Conservation (phyloP, 2,329 filamentous ascomycete genomes). For the Aspergillus neotritici region DNA sequence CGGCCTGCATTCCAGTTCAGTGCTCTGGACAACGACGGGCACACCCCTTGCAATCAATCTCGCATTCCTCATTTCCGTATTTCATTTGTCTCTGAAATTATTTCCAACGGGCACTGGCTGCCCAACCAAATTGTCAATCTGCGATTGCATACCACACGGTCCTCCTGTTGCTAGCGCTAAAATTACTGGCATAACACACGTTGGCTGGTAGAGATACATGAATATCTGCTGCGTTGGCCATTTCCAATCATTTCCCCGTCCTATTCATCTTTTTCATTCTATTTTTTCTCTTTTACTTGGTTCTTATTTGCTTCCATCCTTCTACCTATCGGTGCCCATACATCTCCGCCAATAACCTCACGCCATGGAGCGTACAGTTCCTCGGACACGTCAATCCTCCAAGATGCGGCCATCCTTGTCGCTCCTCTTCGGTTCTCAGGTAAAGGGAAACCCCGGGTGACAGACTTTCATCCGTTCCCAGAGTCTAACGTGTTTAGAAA, state of each 20-base stretch:
- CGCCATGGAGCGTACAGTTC: conserved; percentile 13
- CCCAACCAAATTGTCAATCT: conserved; percentile 1
- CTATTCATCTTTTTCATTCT: no score
- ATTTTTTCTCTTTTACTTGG: no score
- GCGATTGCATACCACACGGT: no score
- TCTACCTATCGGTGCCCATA: no score
- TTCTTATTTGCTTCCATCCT: no score
- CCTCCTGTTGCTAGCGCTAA: no score
- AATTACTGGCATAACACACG: no score
- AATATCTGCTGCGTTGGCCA: no score
- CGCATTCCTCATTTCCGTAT: background rate
- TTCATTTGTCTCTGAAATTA: conserved; percentile 4
- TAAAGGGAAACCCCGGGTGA: conserved; percentile 2
- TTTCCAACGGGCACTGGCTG: conserved; percentile 6
- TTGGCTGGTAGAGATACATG: no score
- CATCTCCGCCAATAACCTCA: no score
- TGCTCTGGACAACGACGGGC: conserved; percentile 3
- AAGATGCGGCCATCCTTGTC: conserved; percentile 14
- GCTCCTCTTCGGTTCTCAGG: conserved; percentile 13
- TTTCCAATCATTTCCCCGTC: no score
- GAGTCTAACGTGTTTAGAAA: conserved; percentile 9
- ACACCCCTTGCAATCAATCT: no score
- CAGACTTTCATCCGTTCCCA: background rate
- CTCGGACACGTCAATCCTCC: conserved; percentile 5
- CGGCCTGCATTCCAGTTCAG: conserved; percentile 14